These are phyloP conservation scores for Tricholoma furcatifolium DNA, from an alignment of 768 basidiomycete species.

Conservation along the genomic window DNA sequence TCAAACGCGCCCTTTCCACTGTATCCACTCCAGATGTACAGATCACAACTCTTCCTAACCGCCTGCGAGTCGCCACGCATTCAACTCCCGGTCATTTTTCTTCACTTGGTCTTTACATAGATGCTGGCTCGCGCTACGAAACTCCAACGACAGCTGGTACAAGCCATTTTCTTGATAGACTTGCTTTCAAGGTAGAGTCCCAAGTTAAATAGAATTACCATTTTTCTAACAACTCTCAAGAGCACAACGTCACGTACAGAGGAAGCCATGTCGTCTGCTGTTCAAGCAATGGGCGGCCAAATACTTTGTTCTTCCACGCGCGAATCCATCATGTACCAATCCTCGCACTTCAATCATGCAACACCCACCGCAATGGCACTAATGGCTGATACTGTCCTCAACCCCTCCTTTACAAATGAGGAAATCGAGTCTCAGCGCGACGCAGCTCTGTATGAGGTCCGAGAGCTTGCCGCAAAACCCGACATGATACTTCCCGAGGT, in stretches of 20 bases:
- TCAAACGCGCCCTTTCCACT: conserved; percentile 14
- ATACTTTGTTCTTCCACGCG: conserved; percentile 89
- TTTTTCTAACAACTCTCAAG: conserved; percentile 36
- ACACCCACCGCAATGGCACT: conserved; percentile 83
- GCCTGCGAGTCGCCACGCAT: conserved; percentile 89
- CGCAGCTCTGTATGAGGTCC: conserved; percentile 87
- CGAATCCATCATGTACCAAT: conserved; percentile 98
- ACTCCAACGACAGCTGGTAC: conserved; percentile 68
- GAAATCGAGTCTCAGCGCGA: conserved; percentile 85
- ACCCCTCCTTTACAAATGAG: conserved; percentile 70
- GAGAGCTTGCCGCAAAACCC: conserved; percentile 85
- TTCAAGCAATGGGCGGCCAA: conserved; percentile 86
- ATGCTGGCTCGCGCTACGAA: conserved; percentile 93
- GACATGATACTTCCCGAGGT: conserved; percentile 93
- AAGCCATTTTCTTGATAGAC: conserved; percentile 89
- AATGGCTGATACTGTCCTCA: conserved; percentile 87
- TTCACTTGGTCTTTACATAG: conserved; percentile 89
- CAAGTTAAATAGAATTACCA: not conserved
- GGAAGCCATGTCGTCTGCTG: conserved; percentile 75
- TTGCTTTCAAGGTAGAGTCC: conserved; percentile 87
- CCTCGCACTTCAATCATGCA: conserved; percentile 84
- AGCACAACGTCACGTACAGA: conserved; percentile 70
- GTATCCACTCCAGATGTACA: conserved; percentile 38
- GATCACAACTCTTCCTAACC: conserved; percentile 88
- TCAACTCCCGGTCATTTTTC: conserved; percentile 92